Conservation (phyloP, 768 basidiomycete species). For the Mycena maculata region DNA sequence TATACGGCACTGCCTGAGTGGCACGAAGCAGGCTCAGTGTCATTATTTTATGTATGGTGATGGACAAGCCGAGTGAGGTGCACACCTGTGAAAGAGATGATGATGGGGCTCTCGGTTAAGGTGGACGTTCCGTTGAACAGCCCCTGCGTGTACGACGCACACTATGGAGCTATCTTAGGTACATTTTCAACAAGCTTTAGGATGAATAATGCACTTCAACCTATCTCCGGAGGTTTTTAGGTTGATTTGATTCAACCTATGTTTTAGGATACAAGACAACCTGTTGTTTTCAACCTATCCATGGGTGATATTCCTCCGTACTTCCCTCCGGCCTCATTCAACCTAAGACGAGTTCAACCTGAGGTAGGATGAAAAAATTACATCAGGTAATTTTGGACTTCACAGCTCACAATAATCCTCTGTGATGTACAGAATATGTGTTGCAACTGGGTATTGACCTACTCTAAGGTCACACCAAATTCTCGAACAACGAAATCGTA, state of each 20-base stretch:
- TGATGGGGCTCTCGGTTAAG: neutral
- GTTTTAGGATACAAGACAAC: neutral
- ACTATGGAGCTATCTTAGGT: conserved; percentile 34
- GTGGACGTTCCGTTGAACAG: conserved; percentile 23
- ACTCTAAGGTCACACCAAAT: too few relatives aligned
- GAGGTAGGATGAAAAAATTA: too few relatives aligned
- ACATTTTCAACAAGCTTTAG: too few relatives aligned
- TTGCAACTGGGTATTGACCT: too few relatives aligned
- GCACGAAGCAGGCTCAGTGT: neutral
- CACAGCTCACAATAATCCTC: too few relatives aligned
- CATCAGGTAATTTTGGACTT: too few relatives aligned
- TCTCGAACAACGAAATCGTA: too few relatives aligned
- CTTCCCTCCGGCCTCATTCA: neutral
- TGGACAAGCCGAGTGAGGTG: too few relatives aligned
- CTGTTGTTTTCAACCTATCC: neutral
- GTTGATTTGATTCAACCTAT: neutral
- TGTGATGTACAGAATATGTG: too few relatives aligned
- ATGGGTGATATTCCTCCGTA: neutral
- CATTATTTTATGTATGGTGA: too few relatives aligned
- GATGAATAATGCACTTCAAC: neutral
- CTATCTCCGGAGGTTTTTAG: neutral
- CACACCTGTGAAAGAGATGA: conserved; percentile 27
- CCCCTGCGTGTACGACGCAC: too few relatives aligned
- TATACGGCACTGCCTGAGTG: conserved; percentile 15
- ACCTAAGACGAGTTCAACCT: too few relatives aligned